Percentiles rank a stretch among this genome's conserved stretches.
These are phyloP conservation scores for Setomelanomma holmii DNA, from an alignment of 2,329 filamentous ascomycete species.

Conservation along the genomic window DNA sequence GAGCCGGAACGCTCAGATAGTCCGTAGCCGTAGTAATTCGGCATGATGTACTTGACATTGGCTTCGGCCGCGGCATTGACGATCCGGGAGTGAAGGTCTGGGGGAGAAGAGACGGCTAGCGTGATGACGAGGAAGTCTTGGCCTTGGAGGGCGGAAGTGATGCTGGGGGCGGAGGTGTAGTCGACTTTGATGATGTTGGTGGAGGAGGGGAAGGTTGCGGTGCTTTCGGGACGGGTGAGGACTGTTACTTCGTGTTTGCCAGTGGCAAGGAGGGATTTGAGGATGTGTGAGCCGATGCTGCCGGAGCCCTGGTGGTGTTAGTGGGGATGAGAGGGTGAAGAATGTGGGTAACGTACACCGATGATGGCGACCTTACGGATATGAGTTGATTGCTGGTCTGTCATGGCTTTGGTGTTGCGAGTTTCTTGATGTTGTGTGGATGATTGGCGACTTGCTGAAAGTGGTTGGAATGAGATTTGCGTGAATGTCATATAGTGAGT, in stretches of 20 bases:
- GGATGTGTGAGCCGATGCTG: constrained; percentile 47
- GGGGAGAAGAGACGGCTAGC: constrained; percentile 35
- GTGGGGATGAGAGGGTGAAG: background rate
- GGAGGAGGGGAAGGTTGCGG: constrained; percentile 48
- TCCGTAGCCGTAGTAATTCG: constrained; percentile 48
- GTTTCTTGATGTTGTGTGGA: too few species aligned
- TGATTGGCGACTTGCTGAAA: too few species aligned
- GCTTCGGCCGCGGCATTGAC: constrained; percentile 48
- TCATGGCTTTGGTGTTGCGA: background rate
- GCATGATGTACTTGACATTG: constrained; percentile 49
- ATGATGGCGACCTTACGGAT: constrained; percentile 46
- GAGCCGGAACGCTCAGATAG: constrained; percentile 9
- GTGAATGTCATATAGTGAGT: too few species aligned
- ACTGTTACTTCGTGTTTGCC: constrained; percentile 43
- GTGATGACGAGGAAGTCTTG: constrained; percentile 53
- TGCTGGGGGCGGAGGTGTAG: constrained; percentile 29
- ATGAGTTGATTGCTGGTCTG: background rate
- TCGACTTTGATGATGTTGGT: constrained; percentile 48
- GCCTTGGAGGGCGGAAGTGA: constrained; percentile 45
- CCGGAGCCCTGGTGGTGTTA: constrained; percentile 42
- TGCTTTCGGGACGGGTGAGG: constrained; percentile 52
- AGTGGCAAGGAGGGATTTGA: constrained; percentile 44
- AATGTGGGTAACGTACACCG: constrained; percentile 40
- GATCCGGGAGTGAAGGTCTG: constrained; percentile 37
- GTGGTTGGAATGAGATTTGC: too few species aligned